Evolutionary conservation across 1,284 basidiomycete genomes (phyloP).

Genomic region (Apiotrichum sp.): DNA sequence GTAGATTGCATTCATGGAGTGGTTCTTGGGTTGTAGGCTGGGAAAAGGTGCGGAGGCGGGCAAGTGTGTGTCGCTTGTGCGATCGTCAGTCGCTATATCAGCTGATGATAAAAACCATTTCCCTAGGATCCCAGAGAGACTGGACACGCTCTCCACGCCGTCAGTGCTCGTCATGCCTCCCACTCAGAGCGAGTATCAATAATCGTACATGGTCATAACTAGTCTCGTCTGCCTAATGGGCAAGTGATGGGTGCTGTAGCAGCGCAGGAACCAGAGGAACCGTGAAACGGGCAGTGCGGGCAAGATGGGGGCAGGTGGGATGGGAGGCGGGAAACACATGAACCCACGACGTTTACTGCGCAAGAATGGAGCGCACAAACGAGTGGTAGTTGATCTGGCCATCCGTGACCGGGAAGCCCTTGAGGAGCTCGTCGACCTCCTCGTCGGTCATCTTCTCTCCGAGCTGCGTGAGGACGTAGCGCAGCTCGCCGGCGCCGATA

Average conservation of each 20-base stretch:
- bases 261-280: too few relatives aligned
- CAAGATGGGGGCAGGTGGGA: background rate
- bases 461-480: slow-evolving; percentile 91
- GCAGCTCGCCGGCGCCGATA: slow-evolving; percentile 84
- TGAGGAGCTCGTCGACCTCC: slow-evolving; percentile 95
- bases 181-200: background rate
- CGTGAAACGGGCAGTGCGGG: background rate
- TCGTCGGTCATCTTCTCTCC: slow-evolving; percentile 98
- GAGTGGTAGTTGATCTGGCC: slow-evolving; percentile 97
- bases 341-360: slow-evolving; percentile 53
- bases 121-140: too few relatives aligned
- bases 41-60: too few relatives aligned
- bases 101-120: too few relatives aligned
- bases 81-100: too few relatives aligned
- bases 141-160: too few relatives aligned
- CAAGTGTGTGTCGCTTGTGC: too few relatives aligned
- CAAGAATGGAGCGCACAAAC: slow-evolving; percentile 85
- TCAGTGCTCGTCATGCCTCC: background rate
- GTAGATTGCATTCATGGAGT: too few relatives aligned
- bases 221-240: background rate
- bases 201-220: background rate
- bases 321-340: too few relatives aligned
- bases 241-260: background rate
- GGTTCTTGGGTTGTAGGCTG: too few relatives aligned
- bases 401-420: slow-evolving; percentile 70